Evolutionary conservation across 164 flowering plant species (phyloP).

Genomic region (Vitis riparia): DNA sequence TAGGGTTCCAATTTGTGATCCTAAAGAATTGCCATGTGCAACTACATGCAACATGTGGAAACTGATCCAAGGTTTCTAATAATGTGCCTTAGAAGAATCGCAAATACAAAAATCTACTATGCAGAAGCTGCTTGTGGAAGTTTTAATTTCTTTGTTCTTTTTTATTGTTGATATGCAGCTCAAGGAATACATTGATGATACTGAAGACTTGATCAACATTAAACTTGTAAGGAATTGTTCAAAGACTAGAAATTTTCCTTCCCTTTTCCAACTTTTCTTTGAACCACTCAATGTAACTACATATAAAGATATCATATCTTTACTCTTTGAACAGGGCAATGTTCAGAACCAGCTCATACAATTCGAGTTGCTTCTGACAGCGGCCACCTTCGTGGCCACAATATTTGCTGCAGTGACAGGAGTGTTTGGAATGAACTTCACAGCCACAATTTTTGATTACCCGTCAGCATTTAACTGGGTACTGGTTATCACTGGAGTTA

Average conservation of each 20-base stretch:
- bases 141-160: not conserved
- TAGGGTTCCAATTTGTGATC: too few species aligned
- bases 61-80: too few species aligned
- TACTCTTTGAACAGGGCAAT: constrained; percentile 61
- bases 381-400: constrained; percentile 85
- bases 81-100: too few species aligned
- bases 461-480: constrained; percentile 72
- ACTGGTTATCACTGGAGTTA: constrained; percentile 47
- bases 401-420: constrained; percentile 85
- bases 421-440: constrained; percentile 92
- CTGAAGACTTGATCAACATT: constrained; percentile 91
- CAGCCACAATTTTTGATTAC: constrained; percentile 44
- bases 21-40: too few species aligned
- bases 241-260: not conserved
- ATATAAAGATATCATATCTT: not conserved
- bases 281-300: not conserved
- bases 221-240: constrained; percentile 60
- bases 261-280: not conserved
- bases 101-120: not conserved
- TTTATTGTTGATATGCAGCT: constrained; percentile 53
- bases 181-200: constrained; percentile 89
- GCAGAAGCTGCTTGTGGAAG: not conserved
- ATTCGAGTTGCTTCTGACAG: constrained; percentile 85
- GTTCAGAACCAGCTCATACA: constrained; percentile 93
- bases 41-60: too few species aligned